Evolutionary conservation across 768 basidiomycete species (phyloP), one percentile per base, ranked within the genome.

Genomic region (Rhodosporidiobolus sp.): DNA sequence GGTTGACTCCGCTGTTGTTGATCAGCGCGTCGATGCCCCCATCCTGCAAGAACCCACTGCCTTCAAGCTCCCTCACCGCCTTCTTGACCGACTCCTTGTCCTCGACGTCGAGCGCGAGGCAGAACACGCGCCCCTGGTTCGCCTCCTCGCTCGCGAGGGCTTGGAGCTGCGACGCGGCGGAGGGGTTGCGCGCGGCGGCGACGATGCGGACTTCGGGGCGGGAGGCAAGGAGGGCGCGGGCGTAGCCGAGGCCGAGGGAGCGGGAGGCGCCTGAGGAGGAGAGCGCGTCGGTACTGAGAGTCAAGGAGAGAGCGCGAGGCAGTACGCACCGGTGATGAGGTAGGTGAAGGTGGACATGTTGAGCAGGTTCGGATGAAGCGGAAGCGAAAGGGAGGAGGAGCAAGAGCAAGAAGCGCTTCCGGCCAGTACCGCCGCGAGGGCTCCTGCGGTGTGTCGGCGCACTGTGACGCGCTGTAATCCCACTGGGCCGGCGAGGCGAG

Each of bases 71-170:
- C 22, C 60, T 53, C 5, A 68, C 74, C 4, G 50, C 60, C 77
- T 79, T 58, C 53, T 17, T 10, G 24, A 30, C 53, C 30, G 24
- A 49, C 38, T 43, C 38, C 38, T 43, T 43, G 38, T 43, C 38
- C 8, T 7, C 80, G 46, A 84, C 78, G 69, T 85, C 83, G 4
- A 81, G 82, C 63, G 82, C 73, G 35, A 85, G 28, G 32, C 83
- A 55, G 60, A 81, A 79, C 14, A 85, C 55, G 59, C 83, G 82
- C 4, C 26, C 61, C 30, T 61, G 10, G 54, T 66, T 56, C n/a
- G 62, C 55, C 22, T 59, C 59, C 26, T 63, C 67, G 30, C 54
- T 14, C 59, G 64, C 49, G 30, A 68, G 45, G 16, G 76, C 49
- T 5, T 30, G n/a, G 24, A 81, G 71, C 49, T 65, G 72, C 0